These are phyloP conservation scores for Fomitopsis pulvina DNA, from an alignment of 768 basidiomycete species.

Conservation along the genomic window DNA sequence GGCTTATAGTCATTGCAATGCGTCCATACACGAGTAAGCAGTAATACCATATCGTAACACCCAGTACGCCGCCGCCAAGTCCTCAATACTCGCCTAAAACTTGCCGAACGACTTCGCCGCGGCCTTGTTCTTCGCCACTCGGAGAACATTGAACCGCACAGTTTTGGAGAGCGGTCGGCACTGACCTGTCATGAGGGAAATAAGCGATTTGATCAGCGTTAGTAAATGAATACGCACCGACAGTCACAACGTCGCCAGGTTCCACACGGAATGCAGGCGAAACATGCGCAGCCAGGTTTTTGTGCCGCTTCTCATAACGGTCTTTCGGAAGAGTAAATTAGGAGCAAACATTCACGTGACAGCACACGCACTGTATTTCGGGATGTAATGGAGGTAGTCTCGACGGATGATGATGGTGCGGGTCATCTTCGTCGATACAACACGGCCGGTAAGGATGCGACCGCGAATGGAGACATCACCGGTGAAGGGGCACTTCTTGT, in stretches of 20 bases:
- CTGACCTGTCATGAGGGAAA: slow-evolving; percentile 56
- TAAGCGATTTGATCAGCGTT: background rate
- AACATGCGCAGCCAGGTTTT: slow-evolving; percentile 95
- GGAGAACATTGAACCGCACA: slow-evolving; percentile 97
- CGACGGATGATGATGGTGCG: slow-evolving; percentile 96
- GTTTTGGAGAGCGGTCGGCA: slow-evolving; percentile 99
- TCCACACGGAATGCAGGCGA: slow-evolving; percentile 99
- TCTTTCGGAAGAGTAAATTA: slow-evolving; percentile 37
- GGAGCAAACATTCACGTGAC: background rate
- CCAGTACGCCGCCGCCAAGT: slow-evolving; percentile 6
- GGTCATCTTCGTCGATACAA: slow-evolving; percentile 99
- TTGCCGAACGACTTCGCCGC: slow-evolving; percentile 88
- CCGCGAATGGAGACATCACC: slow-evolving; percentile 97
- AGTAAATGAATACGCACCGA: slow-evolving; percentile 52
- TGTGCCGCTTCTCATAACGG: slow-evolving; percentile 98
- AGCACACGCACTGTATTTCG: slow-evolving; percentile 85
- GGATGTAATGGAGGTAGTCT: slow-evolving; percentile 93
- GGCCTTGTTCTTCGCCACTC: slow-evolving; percentile 92
- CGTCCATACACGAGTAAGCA: slow-evolving; percentile 25
- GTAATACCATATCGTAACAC: slow-evolving; percentile 22
- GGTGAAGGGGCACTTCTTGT: slow-evolving; percentile 99
- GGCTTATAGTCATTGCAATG: slow-evolving; percentile 24
- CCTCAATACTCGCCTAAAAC: slow-evolving; percentile 59
- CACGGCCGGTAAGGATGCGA: slow-evolving; percentile 96
- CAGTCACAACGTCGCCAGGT: slow-evolving; percentile 88